phyloP scores from a whole-genome alignment of 2,329 filamentous ascomycete species.

The Lecanicillium sp. region DNA sequence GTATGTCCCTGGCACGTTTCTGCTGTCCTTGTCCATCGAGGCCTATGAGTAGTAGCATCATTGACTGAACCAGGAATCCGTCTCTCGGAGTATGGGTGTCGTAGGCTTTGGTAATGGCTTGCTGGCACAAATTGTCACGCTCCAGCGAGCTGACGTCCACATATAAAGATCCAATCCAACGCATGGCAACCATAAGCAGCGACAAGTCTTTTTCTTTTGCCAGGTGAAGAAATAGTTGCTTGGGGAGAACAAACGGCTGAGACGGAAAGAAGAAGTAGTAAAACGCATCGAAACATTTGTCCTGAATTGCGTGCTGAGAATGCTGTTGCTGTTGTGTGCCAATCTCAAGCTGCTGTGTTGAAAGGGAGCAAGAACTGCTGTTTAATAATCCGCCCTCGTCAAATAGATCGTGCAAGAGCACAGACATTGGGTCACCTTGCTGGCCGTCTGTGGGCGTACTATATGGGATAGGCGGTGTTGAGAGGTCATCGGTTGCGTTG shows the following conservation, averaged over 20 bases:
- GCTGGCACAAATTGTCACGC: slow-evolving; percentile 45
- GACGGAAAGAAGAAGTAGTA: slow-evolving; percentile 49
- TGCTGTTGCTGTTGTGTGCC: neutral
- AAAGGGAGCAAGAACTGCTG: too few species aligned
- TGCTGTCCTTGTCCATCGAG: slow-evolving; percentile 70
- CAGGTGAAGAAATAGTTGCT: slow-evolving; percentile 37
- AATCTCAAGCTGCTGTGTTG: neutral
- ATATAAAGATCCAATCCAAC: slow-evolving; percentile 48
- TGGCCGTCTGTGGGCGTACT: neutral
- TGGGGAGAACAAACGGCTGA: slow-evolving; percentile 50
- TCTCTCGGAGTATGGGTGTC: slow-evolving; percentile 38
- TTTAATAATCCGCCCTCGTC: slow-evolving; percentile 5
- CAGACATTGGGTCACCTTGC: neutral
- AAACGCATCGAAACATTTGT: slow-evolving; percentile 48
- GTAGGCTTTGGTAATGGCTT: slow-evolving; percentile 45
- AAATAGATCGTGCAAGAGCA: slow-evolving; percentile 14
- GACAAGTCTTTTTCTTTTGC: slow-evolving; percentile 38
- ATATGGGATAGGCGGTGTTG: neutral
- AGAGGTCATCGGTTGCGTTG: too few species aligned
- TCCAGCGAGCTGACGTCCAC: slow-evolving; percentile 34
- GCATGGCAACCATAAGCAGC: slow-evolving; percentile 43
- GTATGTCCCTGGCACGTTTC: slow-evolving; percentile 56
- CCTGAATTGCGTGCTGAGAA: slow-evolving; percentile 26
- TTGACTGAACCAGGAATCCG: slow-evolving; percentile 64
- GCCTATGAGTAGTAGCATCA: slow-evolving; percentile 67